Evolutionary conservation across 73 alveolate genomes (phyloP).

Genomic region (Paramecium caudatum): DNA sequence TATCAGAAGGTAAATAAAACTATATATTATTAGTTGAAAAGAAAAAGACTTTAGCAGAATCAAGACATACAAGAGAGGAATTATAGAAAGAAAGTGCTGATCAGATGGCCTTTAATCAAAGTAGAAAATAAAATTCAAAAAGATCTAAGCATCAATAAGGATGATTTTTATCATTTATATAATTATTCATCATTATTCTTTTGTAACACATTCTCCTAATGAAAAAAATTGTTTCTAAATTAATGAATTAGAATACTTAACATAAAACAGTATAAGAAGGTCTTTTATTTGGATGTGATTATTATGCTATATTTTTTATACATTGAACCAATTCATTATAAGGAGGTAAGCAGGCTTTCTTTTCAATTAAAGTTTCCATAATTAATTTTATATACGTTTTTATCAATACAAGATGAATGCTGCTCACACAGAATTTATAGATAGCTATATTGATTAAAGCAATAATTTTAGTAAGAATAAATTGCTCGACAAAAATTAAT

Average conservation of each 20-base stretch:
- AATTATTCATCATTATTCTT: neutral
- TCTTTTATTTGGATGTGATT: neutral
- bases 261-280: neutral
- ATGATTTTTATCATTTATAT: neutral
- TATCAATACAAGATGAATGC: conserved; percentile 44
- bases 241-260: neutral
- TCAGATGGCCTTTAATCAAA: neutral
- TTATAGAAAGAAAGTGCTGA: conserved; percentile 43
- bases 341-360: neutral
- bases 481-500: neutral
- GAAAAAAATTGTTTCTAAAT: neutral
- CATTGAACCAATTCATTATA: neutral
- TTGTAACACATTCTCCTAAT: neutral
- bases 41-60: conserved; percentile 48
- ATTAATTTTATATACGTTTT: conserved; percentile 47
- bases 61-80: conserved; percentile 62
- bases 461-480: neutral
- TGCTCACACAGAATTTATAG: conserved; percentile 26
- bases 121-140: conserved; percentile 5
- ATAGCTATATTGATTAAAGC: conserved; percentile 54
- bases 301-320: neutral
- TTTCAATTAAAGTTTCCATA: neutral
- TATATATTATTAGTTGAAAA: conserved; percentile 10
- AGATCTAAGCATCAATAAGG: conserved; percentile 12
- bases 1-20: conserved; percentile 4